These are phyloP conservation scores for Claviceps digitariae DNA, from an alignment of 2,329 filamentous ascomycete genomes.

Conservation along the genomic window DNA sequence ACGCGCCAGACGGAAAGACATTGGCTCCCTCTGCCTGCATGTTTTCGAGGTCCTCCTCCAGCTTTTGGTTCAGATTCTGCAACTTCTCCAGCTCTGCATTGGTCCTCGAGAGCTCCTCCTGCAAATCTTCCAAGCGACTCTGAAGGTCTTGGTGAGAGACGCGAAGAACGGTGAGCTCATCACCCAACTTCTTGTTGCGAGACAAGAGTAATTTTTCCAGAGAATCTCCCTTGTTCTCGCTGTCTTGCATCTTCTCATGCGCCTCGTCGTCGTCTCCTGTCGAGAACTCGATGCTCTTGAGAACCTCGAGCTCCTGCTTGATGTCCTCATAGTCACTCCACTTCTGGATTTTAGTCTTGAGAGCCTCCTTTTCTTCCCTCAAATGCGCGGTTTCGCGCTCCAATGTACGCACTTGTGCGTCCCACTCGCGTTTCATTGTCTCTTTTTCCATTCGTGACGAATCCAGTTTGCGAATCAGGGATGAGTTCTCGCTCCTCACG, in stretches of 20 bases:
- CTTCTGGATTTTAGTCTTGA: constrained; percentile 72
- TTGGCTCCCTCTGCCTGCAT: constrained; percentile 78
- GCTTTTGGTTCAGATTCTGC: constrained; percentile 69
- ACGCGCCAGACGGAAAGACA: constrained; percentile 77
- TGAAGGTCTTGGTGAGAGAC: constrained; percentile 92
- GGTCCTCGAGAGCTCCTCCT: constrained; percentile 70
- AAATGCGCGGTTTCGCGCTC: constrained; percentile 66
- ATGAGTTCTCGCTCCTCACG: constrained; percentile 84
- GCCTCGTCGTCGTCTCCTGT: constrained; percentile 71
- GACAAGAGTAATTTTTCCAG: constrained; percentile 83
- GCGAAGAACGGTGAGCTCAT: constrained; percentile 82
- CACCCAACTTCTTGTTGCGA: constrained; percentile 90
- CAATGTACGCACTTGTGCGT: constrained; percentile 60
- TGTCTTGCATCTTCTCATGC: constrained; percentile 25
- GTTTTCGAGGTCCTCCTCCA: constrained; percentile 82
- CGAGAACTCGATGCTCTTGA: constrained; percentile 96
- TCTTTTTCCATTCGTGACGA: constrained; percentile 74
- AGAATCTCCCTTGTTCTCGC: constrained; percentile 50
- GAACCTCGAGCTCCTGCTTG: constrained; percentile 87
- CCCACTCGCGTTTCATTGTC: constrained; percentile 59
- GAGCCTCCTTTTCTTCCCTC: constrained; percentile 64
- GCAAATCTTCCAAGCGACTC: constrained; percentile 60
- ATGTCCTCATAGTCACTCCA: constrained; percentile 94
- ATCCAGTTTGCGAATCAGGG: constrained; percentile 78
- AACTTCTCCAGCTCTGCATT: constrained; percentile 79